phyloP scores from a whole-genome alignment of 1,284 basidiomycete genomes.

The Crepidotus sp. region DNA sequence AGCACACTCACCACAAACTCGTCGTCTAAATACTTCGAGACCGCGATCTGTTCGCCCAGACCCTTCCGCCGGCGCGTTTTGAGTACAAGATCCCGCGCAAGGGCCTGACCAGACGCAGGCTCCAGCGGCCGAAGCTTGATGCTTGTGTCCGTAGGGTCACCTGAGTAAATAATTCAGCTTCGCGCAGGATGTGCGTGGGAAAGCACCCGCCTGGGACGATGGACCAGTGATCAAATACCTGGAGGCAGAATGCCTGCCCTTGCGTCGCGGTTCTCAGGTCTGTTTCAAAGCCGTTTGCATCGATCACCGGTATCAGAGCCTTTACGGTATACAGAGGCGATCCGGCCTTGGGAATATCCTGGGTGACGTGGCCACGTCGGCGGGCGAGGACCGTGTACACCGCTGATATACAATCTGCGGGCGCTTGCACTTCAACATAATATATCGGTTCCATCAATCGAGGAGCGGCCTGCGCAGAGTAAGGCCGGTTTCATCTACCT shows the following conservation, averaged over 20 bases:
- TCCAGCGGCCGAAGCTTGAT: slow-evolving; percentile 94
- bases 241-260: slow-evolving; percentile 95
- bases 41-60: slow-evolving; percentile 86
- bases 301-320: slow-evolving; percentile 95
- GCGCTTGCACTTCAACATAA: slow-evolving; percentile 96
- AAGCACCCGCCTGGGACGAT: slow-evolving; percentile 77
- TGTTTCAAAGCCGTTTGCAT: slow-evolving; percentile 98
- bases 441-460: slow-evolving; percentile 95
- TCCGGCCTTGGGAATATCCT: slow-evolving; percentile 95
- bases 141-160: slow-evolving; percentile 92
- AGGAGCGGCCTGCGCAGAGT: slow-evolving; percentile 65
- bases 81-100: slow-evolving; percentile 87
- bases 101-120: slow-evolving; percentile 89
- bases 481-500: slow-evolving; percentile 2
- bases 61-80: slow-evolving; percentile 97
- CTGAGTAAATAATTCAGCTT: slow-evolving; percentile 29
- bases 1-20: slow-evolving; percentile 72
- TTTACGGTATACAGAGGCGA: slow-evolving; percentile 97
- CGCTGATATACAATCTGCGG: slow-evolving; percentile 95
- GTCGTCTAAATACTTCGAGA: slow-evolving; percentile 91
- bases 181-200: slow-evolving; percentile 19
- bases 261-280: slow-evolving; percentile 95
- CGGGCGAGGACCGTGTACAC: slow-evolving; percentile 97
- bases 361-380: slow-evolving; percentile 94
- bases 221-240: slow-evolving; percentile 97